phyloP scores from a whole-genome alignment of 2,329 filamentous ascomycete genomes.

The Colletotrichum lupini region DNA sequence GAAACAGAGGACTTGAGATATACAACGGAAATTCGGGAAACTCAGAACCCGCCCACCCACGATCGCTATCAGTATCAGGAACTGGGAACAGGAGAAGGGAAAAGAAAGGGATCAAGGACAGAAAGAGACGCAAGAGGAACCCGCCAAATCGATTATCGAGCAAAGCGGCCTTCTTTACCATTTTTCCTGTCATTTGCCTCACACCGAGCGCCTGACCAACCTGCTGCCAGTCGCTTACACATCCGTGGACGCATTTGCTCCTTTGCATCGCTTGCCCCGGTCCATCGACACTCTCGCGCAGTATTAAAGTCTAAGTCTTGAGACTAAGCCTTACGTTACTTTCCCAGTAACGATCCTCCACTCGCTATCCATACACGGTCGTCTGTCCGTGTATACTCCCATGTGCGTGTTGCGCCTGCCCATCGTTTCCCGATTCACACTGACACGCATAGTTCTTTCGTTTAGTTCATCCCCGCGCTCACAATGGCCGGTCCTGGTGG shows the following conservation, averaged over 20 bases:
- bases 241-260: not conserved
- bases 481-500: conserved; percentile 93
- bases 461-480: conserved; percentile 48
- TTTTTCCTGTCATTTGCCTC: not conserved
- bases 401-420: conserved; percentile 41
- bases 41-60: conserved; percentile 42
- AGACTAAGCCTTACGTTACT: conserved; percentile 3
- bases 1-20: conserved; percentile 18
- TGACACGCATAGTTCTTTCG: conserved; percentile 40
- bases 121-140: conserved; percentile 35
- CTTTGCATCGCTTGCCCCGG: not conserved
- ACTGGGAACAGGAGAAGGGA: conserved; percentile 21
- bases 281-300: not conserved
- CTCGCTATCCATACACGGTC: conserved; percentile 36
- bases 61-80: conserved; percentile 50
- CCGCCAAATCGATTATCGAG: conserved; percentile 15
- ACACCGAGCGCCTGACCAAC: conserved; percentile 4
- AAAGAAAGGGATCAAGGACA: conserved; percentile 33
- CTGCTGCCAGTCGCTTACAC: conserved; percentile 28
- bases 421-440: conserved; percentile 7
- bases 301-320: conserved; percentile 25
- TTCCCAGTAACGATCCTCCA: conserved; percentile 27
- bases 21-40: conserved; percentile 17
- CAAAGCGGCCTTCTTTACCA: conserved; percentile 21
- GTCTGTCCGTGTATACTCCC: conserved; percentile 42